Evolutionary conservation across 371 early-diverging fungal species (phyloP).

Genomic region (Parasitella parasitica): DNA sequence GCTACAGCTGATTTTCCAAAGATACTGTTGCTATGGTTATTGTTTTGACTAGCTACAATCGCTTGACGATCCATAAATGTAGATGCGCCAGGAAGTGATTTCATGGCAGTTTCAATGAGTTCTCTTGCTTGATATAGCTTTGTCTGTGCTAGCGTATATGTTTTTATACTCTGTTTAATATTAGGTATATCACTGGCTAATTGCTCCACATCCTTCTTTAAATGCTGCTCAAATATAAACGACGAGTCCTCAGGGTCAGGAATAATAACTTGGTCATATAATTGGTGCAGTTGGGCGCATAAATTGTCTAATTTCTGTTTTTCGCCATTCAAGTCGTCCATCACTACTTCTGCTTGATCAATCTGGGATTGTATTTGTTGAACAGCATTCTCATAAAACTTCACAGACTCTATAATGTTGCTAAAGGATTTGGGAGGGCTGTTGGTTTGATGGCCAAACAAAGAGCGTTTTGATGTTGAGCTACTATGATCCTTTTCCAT

Average conservation of each 20-base stretch:
- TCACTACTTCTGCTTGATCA: conserved; percentile 32
- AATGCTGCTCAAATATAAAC: conserved; percentile 31
- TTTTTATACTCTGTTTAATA: conserved; percentile 28
- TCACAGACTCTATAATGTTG: conserved; percentile 29
- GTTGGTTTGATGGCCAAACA: neutral
- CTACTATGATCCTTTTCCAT: conserved; percentile 16
- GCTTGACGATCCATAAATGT: conserved; percentile 42
- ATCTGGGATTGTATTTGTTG: conserved; percentile 26
- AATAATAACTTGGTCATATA: conserved; percentile 44
- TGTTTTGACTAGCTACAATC: conserved; percentile 16
- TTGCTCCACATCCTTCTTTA: conserved; percentile 37
- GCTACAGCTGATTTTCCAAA: neutral
- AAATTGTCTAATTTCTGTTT: conserved; percentile 31
- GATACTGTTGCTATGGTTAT: neutral
- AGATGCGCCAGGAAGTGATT: conserved; percentile 41
- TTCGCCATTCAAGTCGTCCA: conserved; percentile 30
- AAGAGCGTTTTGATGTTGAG: neutral
- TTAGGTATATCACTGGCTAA: conserved; percentile 32
- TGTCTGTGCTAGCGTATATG: conserved; percentile 27
- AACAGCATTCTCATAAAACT: conserved; percentile 28
- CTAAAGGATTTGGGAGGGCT: conserved; percentile 4
- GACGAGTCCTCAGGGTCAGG: conserved; percentile 26
- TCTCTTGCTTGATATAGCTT: conserved; percentile 41
- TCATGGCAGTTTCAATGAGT: conserved; percentile 43
- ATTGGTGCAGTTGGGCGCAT: conserved; percentile 28